These are phyloP conservation scores for Sechiopsis laciniata DNA, from an alignment of 306 rosid species.

Conservation along the genomic window DNA sequence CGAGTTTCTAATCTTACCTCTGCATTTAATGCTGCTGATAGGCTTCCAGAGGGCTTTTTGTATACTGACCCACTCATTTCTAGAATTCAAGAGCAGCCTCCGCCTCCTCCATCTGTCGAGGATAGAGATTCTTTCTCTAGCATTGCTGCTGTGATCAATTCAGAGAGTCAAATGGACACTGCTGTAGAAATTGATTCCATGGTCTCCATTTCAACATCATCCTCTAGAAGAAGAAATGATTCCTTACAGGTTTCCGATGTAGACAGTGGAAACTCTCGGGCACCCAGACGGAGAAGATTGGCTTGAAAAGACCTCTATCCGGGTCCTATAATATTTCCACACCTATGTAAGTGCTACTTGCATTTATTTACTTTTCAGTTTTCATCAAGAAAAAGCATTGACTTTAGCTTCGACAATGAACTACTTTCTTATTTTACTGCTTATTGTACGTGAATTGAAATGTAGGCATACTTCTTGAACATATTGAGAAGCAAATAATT, in stretches of 20 bases:
- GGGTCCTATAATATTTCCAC: conserved; percentile 8
- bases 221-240: conserved; percentile 81
- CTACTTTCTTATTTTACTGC: conserved; percentile 13
- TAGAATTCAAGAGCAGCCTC: conserved; percentile 55
- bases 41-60: conserved; percentile 59
- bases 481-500: conserved; percentile 18
- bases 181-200: conserved; percentile 82
- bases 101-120: conserved; percentile 50
- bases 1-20: conserved; percentile 48
- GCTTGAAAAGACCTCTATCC: conserved; percentile 39
- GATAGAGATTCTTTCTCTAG: conserved; percentile 91
- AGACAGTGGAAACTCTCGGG: conserved; percentile 90
- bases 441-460: conserved; percentile 13
- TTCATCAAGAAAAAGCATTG: not conserved
- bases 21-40: conserved; percentile 61
- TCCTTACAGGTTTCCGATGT: conserved; percentile 71
- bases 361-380: conserved; percentile 12
- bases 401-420: not conserved
- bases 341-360: conserved; percentile 20
- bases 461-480: conserved; percentile 19
- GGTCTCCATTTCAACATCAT: conserved; percentile 83
- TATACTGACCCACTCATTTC: conserved; percentile 38
- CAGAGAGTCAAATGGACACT: conserved; percentile 86
- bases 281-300: conserved; percentile 76
- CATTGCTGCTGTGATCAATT: conserved; percentile 79